Evolutionary conservation across 257 asterid species (phyloP).

Genomic region (Oldenlandia corymbosa): DNA sequence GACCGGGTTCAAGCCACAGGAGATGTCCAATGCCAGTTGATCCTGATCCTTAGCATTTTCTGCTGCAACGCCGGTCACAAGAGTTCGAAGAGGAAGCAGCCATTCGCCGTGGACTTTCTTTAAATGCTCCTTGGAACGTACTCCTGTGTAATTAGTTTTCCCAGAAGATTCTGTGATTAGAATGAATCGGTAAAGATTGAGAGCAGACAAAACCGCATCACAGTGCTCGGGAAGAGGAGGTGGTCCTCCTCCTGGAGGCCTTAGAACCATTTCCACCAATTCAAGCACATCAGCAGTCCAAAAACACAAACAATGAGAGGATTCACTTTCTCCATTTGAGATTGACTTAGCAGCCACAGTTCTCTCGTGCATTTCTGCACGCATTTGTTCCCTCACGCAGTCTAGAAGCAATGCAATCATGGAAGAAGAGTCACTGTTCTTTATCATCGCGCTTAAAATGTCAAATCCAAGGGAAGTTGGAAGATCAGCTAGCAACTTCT

Average conservation of each 20-base stretch:
- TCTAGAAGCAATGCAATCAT: slow-evolving; percentile 80
- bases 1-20: slow-evolving; percentile 65
- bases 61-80: slow-evolving; percentile 41
- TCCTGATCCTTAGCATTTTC: slow-evolving; percentile 31
- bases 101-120: slow-evolving; percentile 54
- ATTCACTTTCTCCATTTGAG: slow-evolving; percentile 18
- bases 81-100: slow-evolving; percentile 76
- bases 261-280: slow-evolving; percentile 64
- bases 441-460: slow-evolving; percentile 62
- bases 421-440: slow-evolving; percentile 62
- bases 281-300: slow-evolving; percentile 70
- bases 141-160: slow-evolving; percentile 53
- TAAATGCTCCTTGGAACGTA: slow-evolving; percentile 47
- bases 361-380: slow-evolving; percentile 30
- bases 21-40: slow-evolving; percentile 21
- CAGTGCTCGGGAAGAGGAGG: slow-evolving; percentile 78
- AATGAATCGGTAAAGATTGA: slow-evolving; percentile 71
- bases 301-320: slow-evolving; percentile 27
- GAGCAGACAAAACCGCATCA: slow-evolving; percentile 88
- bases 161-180: slow-evolving; percentile 76
- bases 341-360: slow-evolving; percentile 21
- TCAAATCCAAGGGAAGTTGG: slow-evolving; percentile 66
- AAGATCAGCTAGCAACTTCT: slow-evolving; percentile 75
- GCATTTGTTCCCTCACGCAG: slow-evolving; percentile 69
- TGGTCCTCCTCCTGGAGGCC: slow-evolving; percentile 87